A percentile compares a stretch with the other conserved stretches of the same genome.
These are phyloP conservation scores for Bruguiera gymnorhiza DNA, from an alignment of 345 rosid genomes.

Conservation along the genomic window DNA sequence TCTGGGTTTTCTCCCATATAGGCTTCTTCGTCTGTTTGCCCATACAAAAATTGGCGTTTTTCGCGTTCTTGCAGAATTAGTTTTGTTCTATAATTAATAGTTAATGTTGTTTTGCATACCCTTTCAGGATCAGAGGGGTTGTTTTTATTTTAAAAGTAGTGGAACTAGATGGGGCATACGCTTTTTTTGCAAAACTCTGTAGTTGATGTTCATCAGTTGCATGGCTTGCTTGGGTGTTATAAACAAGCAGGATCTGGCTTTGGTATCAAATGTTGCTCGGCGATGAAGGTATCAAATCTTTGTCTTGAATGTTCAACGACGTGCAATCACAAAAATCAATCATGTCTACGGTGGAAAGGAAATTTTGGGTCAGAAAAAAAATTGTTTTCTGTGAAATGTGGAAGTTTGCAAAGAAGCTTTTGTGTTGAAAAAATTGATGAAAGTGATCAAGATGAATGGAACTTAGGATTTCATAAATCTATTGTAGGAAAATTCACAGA, in stretches of 20 bases:
- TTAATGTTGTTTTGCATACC: background rate
- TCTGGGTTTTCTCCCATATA: background rate
- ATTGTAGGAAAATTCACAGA: slow-evolving; percentile 29
- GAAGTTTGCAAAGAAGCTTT: slow-evolving; percentile 35
- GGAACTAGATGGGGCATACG: slow-evolving; percentile 40
- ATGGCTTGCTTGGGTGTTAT: slow-evolving; percentile 21
- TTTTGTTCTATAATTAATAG: background rate
- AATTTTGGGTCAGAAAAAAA: slow-evolving; percentile 22
- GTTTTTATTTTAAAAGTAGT: background rate
- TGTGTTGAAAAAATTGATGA: slow-evolving; percentile 36
- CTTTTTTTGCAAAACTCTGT: slow-evolving; percentile 35
- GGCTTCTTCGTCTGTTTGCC: too few species aligned
- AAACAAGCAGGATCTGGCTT: slow-evolving; percentile 22
- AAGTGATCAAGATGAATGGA: slow-evolving; percentile 39
- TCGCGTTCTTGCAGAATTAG: background rate
- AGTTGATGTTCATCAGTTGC: slow-evolving; percentile 30
- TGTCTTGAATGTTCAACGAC: slow-evolving; percentile 15
- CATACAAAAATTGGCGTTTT: background rate
- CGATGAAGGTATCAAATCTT: slow-evolving; percentile 9
- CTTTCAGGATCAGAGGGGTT: background rate
- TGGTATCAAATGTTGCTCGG: slow-evolving; percentile 15
- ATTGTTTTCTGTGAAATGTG: slow-evolving; percentile 26
- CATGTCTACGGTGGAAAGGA: slow-evolving; percentile 26
- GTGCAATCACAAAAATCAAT: slow-evolving; percentile 9
- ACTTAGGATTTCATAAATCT: slow-evolving; percentile 26